Conservation (phyloP, 176 grass and related monocot species). For the Aegilops longissima region DNA sequence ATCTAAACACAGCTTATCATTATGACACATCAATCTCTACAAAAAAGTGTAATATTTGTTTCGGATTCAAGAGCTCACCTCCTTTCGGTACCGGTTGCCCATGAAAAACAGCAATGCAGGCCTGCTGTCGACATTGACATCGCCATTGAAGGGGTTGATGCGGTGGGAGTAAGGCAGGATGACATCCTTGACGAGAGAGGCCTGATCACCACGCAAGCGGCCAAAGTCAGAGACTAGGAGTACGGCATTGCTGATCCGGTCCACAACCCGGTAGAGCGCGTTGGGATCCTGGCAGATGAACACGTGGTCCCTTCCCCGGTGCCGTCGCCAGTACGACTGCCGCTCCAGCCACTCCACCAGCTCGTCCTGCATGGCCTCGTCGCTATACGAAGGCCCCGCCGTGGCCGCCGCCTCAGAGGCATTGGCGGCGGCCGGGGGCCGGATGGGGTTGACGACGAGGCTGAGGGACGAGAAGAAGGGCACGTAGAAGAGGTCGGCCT, state of each 20-base stretch:
- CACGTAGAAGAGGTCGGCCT: slow-evolving; percentile 93
- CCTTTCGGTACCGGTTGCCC: slow-evolving; percentile 94
- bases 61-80: slow-evolving; percentile 49
- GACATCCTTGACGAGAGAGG: slow-evolving; percentile 89
- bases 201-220: slow-evolving; percentile 63
- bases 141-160: slow-evolving; percentile 76
- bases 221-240: slow-evolving; percentile 95
- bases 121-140: slow-evolving; percentile 47
- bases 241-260: slow-evolving; percentile 69
- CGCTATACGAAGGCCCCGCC: slow-evolving; percentile 46
- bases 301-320: slow-evolving; percentile 77
- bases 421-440: slow-evolving; percentile 17
- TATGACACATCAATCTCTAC: background rate
- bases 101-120: slow-evolving; percentile 88
- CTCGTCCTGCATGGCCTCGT: slow-evolving; percentile 84
- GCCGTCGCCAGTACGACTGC: slow-evolving; percentile 71
- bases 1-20: background rate
- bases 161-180: slow-evolving; percentile 90
- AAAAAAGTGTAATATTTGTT: background rate
- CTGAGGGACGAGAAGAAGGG: slow-evolving; percentile 96
- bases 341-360: slow-evolving; percentile 70
- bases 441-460: slow-evolving; percentile 89
- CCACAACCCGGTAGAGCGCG: slow-evolving; percentile 67
- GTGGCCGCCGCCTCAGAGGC: slow-evolving; percentile 4
- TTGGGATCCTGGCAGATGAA: slow-evolving; percentile 97